These are phyloP conservation scores for Aspergillus sparsus DNA, from an alignment of 495 filamentous ascomycete species.

Conservation along the genomic window DNA sequence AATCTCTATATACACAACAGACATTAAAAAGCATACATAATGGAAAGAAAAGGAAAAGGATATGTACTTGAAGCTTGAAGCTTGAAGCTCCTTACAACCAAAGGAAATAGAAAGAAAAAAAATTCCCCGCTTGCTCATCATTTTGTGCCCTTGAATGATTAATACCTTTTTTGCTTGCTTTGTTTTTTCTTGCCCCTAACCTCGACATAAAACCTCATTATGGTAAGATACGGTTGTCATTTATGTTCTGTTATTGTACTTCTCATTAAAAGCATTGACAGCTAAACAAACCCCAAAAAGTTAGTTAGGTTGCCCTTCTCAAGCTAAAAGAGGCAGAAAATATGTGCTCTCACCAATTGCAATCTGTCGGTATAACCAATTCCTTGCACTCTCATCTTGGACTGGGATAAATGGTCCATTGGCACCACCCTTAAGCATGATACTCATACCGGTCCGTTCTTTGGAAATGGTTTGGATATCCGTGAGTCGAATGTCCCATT, in stretches of 20 bases:
- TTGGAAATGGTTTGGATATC: conserved; percentile 97
- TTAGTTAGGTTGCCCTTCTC: conserved; percentile 20
- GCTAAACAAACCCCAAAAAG: conserved; percentile 33
- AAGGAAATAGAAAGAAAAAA: not conserved
- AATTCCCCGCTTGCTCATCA: not conserved
- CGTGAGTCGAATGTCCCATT: conserved; percentile 95
- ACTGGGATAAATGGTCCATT: conserved; percentile 96
- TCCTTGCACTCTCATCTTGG: conserved; percentile 79
- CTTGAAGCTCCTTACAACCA: not conserved
- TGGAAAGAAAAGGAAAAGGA: not conserved
- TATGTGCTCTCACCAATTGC: conserved; percentile 49
- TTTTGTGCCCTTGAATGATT: not conserved
- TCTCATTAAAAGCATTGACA: conserved; percentile 71
- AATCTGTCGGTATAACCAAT: conserved; percentile 81
- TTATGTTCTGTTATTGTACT: conserved; percentile 50
- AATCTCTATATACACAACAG: conserved; percentile 1
- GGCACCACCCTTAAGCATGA: conserved; percentile 82
- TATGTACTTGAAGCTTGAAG: conserved; percentile 1
- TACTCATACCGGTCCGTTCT: conserved; percentile 89
- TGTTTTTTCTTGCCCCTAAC: not conserved
- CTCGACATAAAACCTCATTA: conserved; percentile 11
- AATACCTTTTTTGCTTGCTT: not conserved
- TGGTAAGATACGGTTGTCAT: not conserved
- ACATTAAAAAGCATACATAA: conserved; percentile 1
- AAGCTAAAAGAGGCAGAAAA: not conserved